Evolutionary conservation across 139 green algal species (phyloP), one percentile per base, ranked within the genome.

Genomic region (Picocystis salinarum): DNA sequence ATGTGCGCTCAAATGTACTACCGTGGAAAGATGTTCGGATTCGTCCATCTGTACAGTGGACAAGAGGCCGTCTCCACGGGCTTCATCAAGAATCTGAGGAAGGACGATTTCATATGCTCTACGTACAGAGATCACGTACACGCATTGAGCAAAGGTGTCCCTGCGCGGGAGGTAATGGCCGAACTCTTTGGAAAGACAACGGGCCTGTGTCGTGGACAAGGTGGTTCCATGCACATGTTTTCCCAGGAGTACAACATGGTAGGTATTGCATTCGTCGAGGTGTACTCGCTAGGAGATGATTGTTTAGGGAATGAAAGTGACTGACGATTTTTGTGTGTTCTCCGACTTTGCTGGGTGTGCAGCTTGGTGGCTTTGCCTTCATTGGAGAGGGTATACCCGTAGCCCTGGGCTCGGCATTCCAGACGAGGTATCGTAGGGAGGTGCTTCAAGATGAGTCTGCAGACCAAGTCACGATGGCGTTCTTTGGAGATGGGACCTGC

Each of bases 1-100:
- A 93, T 92, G 79, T 96, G 85, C 61, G 85, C 85, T 6, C 74
- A 80, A 52, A 96, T 96, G 85, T 96, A 96, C 69, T 96, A 96
- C 69, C 69, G 85, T 37, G 59, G 58, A n/a, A 69, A 69, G 49
- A 84, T 84, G 76, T 87, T 88, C 59, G 82, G 84, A 25, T 96
- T 96, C 50, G 86, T 96, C 20, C 86, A 96, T 55, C 60, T 96
- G 33, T 96, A 96, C 72, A 77, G 54, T 45, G 86, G 86, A 20
- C 85, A 94, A 58, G 82, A 93, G 44, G 82, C 81, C 25, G 78
- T 93, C 17, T 83, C 73, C 26, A 76, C 52, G 33, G 58, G 58
- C 7, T 11, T 63, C 46, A 41, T 58, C 42, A 49, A 48, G 25
- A n/a, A n/a, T 48, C 53, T 94, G 58, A 58, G 73, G 28, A 60